Evolutionary conservation across 805 yeast species (phyloP), one percentile per base, ranked within the genome.

Genomic region (Metschnikowia proteae): DNA sequence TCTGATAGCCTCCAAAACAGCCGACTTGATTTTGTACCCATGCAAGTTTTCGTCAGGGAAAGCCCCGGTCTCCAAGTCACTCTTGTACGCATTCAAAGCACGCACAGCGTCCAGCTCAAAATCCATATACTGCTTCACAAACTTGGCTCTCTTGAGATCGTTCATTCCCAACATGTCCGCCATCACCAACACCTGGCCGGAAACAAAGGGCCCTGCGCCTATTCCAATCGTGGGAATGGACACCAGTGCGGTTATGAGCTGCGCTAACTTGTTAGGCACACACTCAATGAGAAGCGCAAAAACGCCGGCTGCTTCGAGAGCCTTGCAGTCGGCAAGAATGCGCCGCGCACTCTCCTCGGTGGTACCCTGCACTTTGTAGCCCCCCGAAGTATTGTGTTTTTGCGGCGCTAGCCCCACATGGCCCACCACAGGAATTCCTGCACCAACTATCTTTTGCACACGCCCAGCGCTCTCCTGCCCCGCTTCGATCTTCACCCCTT

Each of bases 371-470:
- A 88, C 85, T 65, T 83, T 86, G 67, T 84, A 92, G 0, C 99
- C 99, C 22, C 97, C 91, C 10, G 86, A 62, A 0, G 88, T 63
- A 54, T 88, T 81, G 52, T 82, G 82, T 38, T 88, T 78, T 64
- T 94, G 98, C 2, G 99, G 99, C 3, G 96, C 88, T 30, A 92
- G 71, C 0, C 99, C 99, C 29, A 88, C 80, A 65, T 92, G 99
- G 1, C 95, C 97, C 68, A 88, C 76, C 2, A 90, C 90, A 0
- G 97, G 96, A 7, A 92, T 83, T 0, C 98, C 98, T 13, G 84
- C 72, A 4, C 75, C 62, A 1, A 83, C 74, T 17, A 92, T 66
- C 51, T 75, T 76, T 48, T 65, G 59, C 7, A 94, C 78, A 0
- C 84, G 79, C 1, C 76, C 70, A 3, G 64, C 52, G 3, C 81